These are phyloP conservation scores for Aspergillus calidoustus DNA, from an alignment of 2,329 filamentous ascomycete genomes.

Conservation along the genomic window DNA sequence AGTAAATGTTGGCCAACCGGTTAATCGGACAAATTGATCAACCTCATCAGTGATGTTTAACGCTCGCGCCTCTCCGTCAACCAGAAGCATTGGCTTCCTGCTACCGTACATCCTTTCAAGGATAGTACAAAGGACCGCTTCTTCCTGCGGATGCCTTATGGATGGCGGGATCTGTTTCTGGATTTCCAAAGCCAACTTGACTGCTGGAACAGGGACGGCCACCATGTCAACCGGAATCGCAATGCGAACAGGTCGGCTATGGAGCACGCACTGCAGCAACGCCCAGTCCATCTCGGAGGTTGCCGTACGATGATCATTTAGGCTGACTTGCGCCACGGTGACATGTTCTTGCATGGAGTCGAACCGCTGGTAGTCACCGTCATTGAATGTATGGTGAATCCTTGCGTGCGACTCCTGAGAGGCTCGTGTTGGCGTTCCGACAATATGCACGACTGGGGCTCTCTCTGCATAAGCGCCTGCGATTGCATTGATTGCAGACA, in stretches of 20 bases:
- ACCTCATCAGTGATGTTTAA: no score
- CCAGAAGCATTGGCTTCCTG: no score
- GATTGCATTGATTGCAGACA: constrained; percentile 20
- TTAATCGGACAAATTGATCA: no score
- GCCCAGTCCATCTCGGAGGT: constrained; percentile 3
- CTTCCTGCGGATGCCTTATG: no score
- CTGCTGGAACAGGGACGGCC: not conserved
- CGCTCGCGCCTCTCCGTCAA: no score
- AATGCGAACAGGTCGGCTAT: constrained; percentile 7
- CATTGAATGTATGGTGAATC: constrained; percentile 10
- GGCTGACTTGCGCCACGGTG: constrained; percentile 1
- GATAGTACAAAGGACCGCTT: no score
- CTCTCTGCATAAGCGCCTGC: constrained; percentile 19
- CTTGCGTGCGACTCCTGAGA: not conserved
- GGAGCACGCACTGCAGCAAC: constrained; percentile 1
- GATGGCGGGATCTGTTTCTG: no score
- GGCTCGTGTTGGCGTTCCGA: constrained; percentile 11
- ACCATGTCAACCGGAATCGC: not conserved
- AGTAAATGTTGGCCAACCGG: no score
- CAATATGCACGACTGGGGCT: constrained; percentile 16
- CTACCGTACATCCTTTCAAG: no score
- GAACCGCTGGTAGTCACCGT: constrained; percentile 4
- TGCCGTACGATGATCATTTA: not conserved
- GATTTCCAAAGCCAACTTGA: no score
- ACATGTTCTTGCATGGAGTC: constrained; percentile 10